These are phyloP conservation scores for Monilinia laxa DNA, from an alignment of 2,329 filamentous ascomycete species.

Conservation along the genomic window DNA sequence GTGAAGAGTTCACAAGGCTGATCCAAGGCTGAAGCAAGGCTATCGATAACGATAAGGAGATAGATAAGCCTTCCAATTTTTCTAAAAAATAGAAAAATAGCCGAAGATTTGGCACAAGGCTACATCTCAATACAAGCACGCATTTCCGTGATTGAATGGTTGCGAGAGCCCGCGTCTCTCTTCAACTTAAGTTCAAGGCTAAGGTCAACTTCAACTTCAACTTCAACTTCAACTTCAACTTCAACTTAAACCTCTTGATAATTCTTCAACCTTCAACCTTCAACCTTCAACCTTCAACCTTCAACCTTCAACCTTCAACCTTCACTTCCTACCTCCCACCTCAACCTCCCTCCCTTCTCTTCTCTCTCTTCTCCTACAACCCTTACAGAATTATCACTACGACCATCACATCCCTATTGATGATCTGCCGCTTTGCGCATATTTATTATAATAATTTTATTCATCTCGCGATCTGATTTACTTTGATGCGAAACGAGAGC, in stretches of 20 bases:
- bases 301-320: not conserved
- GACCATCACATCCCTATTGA: too few relatives aligned
- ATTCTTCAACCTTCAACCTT: not conserved
- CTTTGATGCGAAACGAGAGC: not conserved
- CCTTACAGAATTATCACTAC: too few relatives aligned
- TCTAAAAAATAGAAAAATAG: not conserved
- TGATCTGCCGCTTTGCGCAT: not conserved
- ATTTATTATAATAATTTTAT: not conserved
- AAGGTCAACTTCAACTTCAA: too few relatives aligned
- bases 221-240: too few relatives aligned
- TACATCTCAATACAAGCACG: not conserved
- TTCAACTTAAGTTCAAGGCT: not conserved
- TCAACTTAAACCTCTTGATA: too few relatives aligned
- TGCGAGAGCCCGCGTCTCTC: slow-evolving; percentile 6
- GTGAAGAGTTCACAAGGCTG: not conserved
- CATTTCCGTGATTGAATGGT: slow-evolving; percentile 15
- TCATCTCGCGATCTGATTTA: not conserved
- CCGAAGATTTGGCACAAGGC: not conserved
- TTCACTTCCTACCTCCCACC: not conserved
- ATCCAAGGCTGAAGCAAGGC: not conserved
- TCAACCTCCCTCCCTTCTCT: too few relatives aligned
- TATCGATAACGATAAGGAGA: slow-evolving; percentile 19
- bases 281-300: not conserved
- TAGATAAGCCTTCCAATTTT: not conserved
- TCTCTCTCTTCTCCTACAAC: not conserved